Evolutionary conservation across 2,329 filamentous ascomycete genomes (phyloP), one percentile per base, ranked within the genome.

Genomic region (Penicillium sclerotigenum): DNA sequence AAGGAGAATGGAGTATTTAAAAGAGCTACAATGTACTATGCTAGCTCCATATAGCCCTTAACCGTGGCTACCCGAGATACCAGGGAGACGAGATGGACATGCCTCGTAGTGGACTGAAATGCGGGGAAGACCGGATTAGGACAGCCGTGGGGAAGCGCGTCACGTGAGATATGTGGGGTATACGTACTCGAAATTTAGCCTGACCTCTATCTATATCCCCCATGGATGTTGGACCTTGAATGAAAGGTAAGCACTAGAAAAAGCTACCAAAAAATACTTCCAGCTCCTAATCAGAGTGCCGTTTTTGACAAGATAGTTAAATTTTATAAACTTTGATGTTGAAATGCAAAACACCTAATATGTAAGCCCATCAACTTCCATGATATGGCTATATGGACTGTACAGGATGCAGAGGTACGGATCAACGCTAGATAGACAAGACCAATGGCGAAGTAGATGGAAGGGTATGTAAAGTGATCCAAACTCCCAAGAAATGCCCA

Each of bases 401-500:
- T 56, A 53, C 54, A 56, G 24, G 14, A 47, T 42, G 36, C 22
- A 41, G 28, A 38, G 18, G 34, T 11, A 13, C 28, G 33, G 24
- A 47, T 33, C 48, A 41, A 47, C 54, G 49, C 54, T 52, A 38
- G 47, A 46, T 20, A 31, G 40, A 29, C 42, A 54, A 40, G 24
- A 46, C 9, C 40, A 20, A 53, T 56, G 26, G 36, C 28, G 14
- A 52, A 52, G 50, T 56, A 51, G 47, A 52, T 38, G 50, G 56
- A 54, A 29, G 36, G 22, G 26, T 54, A 57, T 53, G 48, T 52
- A 50, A 53, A 49, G 22, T 33, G 22, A 53, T 55, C 52, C 54
- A 45, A 65, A 61, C 61, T 55, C 60, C 59, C 56, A 38, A 61
- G 36, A 60, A 64, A 63, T 62, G 56, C 61, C 53, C 50, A 47